These are phyloP conservation scores for Fusarium mangiferae DNA, from an alignment of 2,329 filamentous ascomycete species.

Conservation along the genomic window DNA sequence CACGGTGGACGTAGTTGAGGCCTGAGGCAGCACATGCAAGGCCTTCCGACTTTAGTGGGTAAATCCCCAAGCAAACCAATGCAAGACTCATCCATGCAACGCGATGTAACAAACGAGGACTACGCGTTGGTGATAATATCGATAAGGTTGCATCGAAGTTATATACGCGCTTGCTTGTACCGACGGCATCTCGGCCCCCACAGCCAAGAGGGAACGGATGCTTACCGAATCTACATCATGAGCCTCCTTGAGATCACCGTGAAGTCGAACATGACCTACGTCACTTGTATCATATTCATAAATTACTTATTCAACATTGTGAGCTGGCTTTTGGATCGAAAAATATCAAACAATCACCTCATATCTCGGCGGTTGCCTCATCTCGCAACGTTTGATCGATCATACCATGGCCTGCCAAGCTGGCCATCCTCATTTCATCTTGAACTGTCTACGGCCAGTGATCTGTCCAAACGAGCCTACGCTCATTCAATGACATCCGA, in stretches of 20 bases:
- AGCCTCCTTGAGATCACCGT: not conserved
- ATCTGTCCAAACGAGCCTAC: not conserved
- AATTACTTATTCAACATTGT: not conserved
- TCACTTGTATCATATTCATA: not conserved
- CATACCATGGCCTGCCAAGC: conserved; percentile 23
- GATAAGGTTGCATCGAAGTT: conserved; percentile 6
- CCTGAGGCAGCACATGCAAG: conserved; percentile 33
- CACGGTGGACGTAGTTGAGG: not conserved
- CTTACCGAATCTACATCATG: not conserved
- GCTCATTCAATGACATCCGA: conserved; percentile 18
- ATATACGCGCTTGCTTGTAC: conserved; percentile 22
- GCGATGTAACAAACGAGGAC: not conserved
- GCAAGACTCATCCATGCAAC: conserved; percentile 9
- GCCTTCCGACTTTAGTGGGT: not conserved
- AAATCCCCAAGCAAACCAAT: not conserved
- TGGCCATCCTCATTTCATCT: conserved; percentile 16
- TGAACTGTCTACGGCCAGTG: conserved; percentile 15
- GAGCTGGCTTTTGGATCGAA: not conserved
- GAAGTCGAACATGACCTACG: not conserved
- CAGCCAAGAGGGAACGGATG: not conserved
- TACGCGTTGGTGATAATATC: conserved; percentile 1
- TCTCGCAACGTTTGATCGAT: conserved; percentile 28
- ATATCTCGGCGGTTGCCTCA: conserved; percentile 16
- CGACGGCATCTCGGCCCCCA: not conserved
- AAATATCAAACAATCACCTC: not conserved